Conservation (phyloP, 208 protist genomes). For the Trypanosoma boissoni region DNA sequence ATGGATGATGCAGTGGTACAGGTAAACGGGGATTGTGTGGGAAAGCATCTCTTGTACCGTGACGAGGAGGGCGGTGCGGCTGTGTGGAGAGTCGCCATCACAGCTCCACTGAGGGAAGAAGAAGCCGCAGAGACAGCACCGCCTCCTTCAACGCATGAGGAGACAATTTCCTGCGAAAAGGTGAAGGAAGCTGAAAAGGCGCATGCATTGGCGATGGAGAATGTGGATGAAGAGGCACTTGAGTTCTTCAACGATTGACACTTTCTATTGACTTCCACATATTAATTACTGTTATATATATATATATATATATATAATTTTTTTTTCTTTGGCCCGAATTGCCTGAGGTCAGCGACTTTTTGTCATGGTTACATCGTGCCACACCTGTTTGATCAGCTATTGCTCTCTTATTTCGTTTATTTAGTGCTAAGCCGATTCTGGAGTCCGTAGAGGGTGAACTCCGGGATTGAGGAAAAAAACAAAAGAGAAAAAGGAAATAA, state of each 20-base stretch:
- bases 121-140: neutral
- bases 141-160: neutral
- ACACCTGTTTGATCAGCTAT: too few species aligned
- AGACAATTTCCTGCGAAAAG: neutral
- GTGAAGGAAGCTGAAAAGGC: neutral
- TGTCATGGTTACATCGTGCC: too few species aligned
- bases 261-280: neutral
- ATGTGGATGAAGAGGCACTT: conserved; percentile 43
- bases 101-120: neutral
- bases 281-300: neutral
- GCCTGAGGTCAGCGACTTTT: too few species aligned
- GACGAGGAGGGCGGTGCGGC: conserved; percentile 3
- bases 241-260: conserved; percentile 40
- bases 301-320: neutral
- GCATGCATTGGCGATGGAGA: neutral
- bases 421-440: too few species aligned
- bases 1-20: conserved; percentile 4
- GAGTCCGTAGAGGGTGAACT: too few species aligned
- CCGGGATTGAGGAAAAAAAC: neutral
- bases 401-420: too few species aligned
- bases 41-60: conserved; percentile 8
- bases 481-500: neutral
- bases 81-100: conserved; percentile 4
- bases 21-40: conserved; percentile 6
- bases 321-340: too few species aligned